phyloP scores from a whole-genome alignment of 2,329 filamentous ascomycete genomes.

The Penicillium nordicum region DNA sequence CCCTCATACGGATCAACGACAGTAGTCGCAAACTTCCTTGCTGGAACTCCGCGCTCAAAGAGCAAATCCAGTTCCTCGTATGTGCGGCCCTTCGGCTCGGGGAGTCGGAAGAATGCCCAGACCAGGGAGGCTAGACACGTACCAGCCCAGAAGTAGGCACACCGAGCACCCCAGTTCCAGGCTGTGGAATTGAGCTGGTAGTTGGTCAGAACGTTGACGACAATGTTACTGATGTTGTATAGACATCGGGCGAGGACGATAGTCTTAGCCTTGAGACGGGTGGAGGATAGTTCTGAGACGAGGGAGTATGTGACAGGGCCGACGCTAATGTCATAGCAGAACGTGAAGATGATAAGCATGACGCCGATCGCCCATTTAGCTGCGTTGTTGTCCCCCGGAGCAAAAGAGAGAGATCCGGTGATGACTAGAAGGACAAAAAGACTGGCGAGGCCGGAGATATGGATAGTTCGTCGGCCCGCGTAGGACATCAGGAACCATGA shows the following conservation, averaged over 20 bases:
- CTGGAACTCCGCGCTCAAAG: constrained; percentile 40
- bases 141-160: constrained; percentile 45
- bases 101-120: constrained; percentile 46
- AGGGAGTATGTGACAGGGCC: constrained; percentile 53
- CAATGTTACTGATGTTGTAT: constrained; percentile 50
- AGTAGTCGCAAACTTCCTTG: constrained; percentile 38
- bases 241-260: constrained; percentile 51
- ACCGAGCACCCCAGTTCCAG: constrained; percentile 39
- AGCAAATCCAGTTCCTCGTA: constrained; percentile 43
- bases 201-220: constrained; percentile 37
- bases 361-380: constrained; percentile 43
- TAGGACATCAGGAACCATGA: constrained; percentile 49
- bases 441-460: constrained; percentile 30
- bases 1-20: constrained; percentile 31
- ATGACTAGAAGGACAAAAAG: constrained; percentile 28
- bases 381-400: constrained; percentile 25
- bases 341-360: constrained; percentile 46
- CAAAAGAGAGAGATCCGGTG: constrained; percentile 27
- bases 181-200: constrained; percentile 33
- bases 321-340: constrained; percentile 54
- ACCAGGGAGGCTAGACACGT: constrained; percentile 32
- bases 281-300: constrained; percentile 52
- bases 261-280: constrained; percentile 52
- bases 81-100: constrained; percentile 43
- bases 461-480: constrained; percentile 42